Evolutionary conservation across 495 filamentous ascomycete species (phyloP).

Genomic region (Penicillium diatomitis): DNA sequence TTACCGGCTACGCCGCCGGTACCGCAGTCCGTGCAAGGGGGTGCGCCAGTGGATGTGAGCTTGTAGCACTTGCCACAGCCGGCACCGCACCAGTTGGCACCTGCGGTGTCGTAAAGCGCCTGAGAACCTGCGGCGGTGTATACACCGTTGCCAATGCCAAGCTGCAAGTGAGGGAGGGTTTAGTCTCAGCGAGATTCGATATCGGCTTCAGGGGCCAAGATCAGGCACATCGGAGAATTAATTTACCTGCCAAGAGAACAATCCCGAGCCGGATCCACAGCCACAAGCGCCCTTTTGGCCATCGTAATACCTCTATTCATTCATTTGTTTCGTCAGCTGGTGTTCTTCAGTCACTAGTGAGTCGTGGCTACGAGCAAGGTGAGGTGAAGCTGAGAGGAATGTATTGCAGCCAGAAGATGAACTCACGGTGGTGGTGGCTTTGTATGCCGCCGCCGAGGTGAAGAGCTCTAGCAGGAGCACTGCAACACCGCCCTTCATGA

Average conservation of each 20-base stretch:
- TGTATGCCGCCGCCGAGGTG: neutral
- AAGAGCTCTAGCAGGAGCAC: neutral
- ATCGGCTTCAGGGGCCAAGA: neutral
- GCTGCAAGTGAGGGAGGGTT: neutral
- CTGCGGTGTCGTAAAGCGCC: slow-evolving; percentile 20
- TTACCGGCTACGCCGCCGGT: slow-evolving; percentile 23
- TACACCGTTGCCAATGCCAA: neutral
- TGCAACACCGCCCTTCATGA: neutral
- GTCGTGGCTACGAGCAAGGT: no score
- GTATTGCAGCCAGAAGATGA: no score
- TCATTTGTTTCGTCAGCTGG: neutral
- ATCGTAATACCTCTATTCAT: neutral
- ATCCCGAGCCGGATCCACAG: neutral
- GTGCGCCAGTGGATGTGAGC: slow-evolving; percentile 25
- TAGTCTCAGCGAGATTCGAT: neutral
- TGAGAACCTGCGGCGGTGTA: slow-evolving; percentile 12
- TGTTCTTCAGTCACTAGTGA: neutral
- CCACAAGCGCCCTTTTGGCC: slow-evolving; percentile 1
- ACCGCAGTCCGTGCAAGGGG: slow-evolving; percentile 22
- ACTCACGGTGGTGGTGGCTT: neutral
- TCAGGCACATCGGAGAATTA: neutral
- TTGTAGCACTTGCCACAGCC: slow-evolving; percentile 34
- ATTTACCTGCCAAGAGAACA: slow-evolving; percentile 1
- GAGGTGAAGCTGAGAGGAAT: no score
- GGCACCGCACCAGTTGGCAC: slow-evolving; percentile 25